Evolutionary conservation across 2,329 filamentous ascomycete genomes (phyloP).

Genomic region (Botryotinia globosa): DNA sequence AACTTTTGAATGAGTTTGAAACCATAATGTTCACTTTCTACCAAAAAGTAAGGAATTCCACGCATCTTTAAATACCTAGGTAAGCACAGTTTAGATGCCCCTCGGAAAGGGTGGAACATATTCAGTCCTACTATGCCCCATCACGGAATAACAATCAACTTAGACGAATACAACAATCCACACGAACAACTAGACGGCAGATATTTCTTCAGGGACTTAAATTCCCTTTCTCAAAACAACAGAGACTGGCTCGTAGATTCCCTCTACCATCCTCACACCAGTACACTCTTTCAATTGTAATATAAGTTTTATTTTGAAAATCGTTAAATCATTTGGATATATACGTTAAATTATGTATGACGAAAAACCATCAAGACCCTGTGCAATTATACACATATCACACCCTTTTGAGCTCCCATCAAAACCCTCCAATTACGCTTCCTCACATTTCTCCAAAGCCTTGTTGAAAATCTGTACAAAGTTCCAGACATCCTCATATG

Average conservation of each 20-base stretch:
- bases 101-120: too few species aligned
- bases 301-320: neutral
- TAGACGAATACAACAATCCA: neutral
- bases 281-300: neutral
- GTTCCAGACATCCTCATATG: conserved; percentile 67
- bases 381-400: neutral
- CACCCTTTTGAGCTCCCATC: neutral
- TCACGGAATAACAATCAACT: too few species aligned
- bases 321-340: neutral
- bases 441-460: conserved; percentile 26
- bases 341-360: neutral
- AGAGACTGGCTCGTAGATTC: fast-evolving
- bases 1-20: neutral
- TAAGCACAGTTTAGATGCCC: neutral
- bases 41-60: fast-evolving
- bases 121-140: too few species aligned
- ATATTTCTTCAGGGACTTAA: neutral
- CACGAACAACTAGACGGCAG: neutral
- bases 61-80: fast-evolving
- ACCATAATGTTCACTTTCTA: too few species aligned
- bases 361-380: neutral
- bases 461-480: conserved; percentile 52
- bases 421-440: neutral
- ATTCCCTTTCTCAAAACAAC: neutral
- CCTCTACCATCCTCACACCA: neutral